phyloP scores from a whole-genome alignment of 495 filamentous ascomycete genomes.

The Usnea hakonensis region DNA sequence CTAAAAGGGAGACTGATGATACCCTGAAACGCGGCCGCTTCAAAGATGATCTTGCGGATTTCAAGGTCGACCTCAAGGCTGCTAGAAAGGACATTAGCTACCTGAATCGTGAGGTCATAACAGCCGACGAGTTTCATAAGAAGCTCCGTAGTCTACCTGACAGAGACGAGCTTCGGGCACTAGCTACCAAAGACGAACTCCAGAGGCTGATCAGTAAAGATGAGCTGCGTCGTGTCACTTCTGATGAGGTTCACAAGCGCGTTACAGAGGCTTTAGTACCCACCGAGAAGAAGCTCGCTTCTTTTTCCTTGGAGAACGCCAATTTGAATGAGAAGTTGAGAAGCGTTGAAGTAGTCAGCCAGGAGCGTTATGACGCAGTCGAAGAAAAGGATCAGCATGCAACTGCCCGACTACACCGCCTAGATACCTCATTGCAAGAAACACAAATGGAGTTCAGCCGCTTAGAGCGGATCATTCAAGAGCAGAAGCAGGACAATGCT shows the following conservation, averaged over 20 bases:
- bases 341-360: background rate
- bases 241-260: slow-evolving; percentile 1
- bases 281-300: background rate
- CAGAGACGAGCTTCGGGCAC: background rate
- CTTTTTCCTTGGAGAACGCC: background rate
- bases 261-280: background rate
- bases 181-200: background rate
- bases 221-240: background rate
- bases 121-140: background rate
- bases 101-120: background rate
- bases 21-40: background rate
- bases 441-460: background rate
- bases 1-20: background rate
- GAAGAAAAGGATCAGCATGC: background rate
- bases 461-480: background rate
- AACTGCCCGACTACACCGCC: background rate
- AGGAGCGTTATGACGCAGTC: background rate
- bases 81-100: background rate
- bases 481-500: background rate
- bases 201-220: background rate
- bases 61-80: background rate
- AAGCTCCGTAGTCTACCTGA: background rate
- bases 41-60: background rate
- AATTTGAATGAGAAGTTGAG: background rate
- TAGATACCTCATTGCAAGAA: background rate